Percentiles rank a stretch among this genome's conserved stretches.
phyloP scores from a whole-genome alignment of 495 filamentous ascomycete genomes.

The Penicillium canariense region DNA sequence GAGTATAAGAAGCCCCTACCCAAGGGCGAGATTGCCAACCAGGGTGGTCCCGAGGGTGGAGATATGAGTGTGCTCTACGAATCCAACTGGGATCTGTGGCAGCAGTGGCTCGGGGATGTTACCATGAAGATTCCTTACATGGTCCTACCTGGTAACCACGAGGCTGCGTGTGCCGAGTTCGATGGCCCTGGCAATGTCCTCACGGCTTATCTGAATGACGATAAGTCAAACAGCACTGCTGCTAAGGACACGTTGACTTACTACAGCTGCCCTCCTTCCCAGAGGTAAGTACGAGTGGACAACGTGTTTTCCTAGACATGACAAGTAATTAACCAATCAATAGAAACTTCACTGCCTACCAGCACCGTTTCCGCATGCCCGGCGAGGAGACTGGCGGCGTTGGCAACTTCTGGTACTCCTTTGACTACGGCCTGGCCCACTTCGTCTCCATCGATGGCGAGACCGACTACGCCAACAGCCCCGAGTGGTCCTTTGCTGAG shows the following conservation, averaged over 20 bases:
- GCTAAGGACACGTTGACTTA: slow-evolving; percentile 39
- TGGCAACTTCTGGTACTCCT: slow-evolving; percentile 58
- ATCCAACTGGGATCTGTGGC: slow-evolving; percentile 51
- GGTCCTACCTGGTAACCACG: slow-evolving; percentile 48
- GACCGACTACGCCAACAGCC: slow-evolving; percentile 48
- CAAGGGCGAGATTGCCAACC: slow-evolving; percentile 44
- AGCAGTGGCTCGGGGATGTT: slow-evolving; percentile 43
- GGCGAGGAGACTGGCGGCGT: slow-evolving; percentile 44
- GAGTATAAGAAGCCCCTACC: slow-evolving; percentile 46
- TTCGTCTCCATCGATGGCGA: slow-evolving; percentile 49
- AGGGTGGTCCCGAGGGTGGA: slow-evolving; percentile 47
- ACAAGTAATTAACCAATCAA: not conserved
- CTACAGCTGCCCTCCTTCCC: slow-evolving; percentile 53
- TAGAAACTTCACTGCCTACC: slow-evolving; percentile 54
- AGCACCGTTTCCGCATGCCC: slow-evolving; percentile 52
- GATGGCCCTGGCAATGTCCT: slow-evolving; percentile 47
- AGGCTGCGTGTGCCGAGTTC: slow-evolving; percentile 50
- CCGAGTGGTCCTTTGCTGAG: slow-evolving; percentile 40
- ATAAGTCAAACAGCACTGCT: slow-evolving; percentile 30
- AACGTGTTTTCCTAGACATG: not conserved
- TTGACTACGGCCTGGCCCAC: slow-evolving; percentile 55
- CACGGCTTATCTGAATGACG: slow-evolving; percentile 47
- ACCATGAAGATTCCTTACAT: slow-evolving; percentile 46
- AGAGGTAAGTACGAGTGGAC: slow-evolving; percentile 34
- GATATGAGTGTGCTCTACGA: slow-evolving; percentile 52